A percentile compares a stretch with the other conserved stretches of the same genome.
phyloP scores from a whole-genome alignment of 1,284 basidiomycete genomes.

The Pseudozyma sp. region DNA sequence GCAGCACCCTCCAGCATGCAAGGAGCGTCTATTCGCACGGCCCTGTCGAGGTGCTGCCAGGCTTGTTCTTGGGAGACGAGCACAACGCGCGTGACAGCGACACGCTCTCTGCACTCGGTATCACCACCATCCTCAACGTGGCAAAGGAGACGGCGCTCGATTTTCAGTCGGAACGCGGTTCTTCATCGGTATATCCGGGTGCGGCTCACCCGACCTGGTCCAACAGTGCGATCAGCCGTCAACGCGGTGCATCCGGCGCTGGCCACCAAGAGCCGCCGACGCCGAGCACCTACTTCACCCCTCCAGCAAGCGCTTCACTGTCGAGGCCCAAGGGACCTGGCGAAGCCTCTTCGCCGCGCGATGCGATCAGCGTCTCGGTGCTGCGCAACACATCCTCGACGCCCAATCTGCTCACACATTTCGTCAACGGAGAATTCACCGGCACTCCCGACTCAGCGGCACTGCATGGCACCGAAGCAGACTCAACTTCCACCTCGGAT shows the following conservation, averaged over 20 bases:
- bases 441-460: conserved; percentile 1
- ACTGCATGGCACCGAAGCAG: background rate
- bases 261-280: conserved; percentile 19
- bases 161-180: conserved; percentile 23
- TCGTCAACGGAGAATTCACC: conserved; percentile 17
- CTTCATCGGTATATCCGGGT: conserved; percentile 3
- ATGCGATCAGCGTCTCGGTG: conserved; percentile 32
- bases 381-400: conserved; percentile 61
- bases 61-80: conserved; percentile 91
- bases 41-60: conserved; percentile 87
- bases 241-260: background rate
- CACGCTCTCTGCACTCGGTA: conserved; percentile 78
- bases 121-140: conserved; percentile 88
- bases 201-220: conserved; percentile 20
- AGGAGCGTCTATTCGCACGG: conserved; percentile 78
- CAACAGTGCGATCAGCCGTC: conserved; percentile 2
- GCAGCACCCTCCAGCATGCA: conserved; percentile 62
- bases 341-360: conserved; percentile 24
- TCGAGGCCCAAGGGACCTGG: conserved; percentile 2
- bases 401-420: conserved; percentile 55
- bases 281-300: conserved; percentile 37
- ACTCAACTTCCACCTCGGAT: conserved; percentile 11
- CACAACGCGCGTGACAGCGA: conserved; percentile 87
- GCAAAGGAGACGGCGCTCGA: conserved; percentile 75
- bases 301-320: conserved; percentile 33